Evolutionary conservation across 1,284 basidiomycete genomes (phyloP).

Genomic region (Apiotrichum laibachii): DNA sequence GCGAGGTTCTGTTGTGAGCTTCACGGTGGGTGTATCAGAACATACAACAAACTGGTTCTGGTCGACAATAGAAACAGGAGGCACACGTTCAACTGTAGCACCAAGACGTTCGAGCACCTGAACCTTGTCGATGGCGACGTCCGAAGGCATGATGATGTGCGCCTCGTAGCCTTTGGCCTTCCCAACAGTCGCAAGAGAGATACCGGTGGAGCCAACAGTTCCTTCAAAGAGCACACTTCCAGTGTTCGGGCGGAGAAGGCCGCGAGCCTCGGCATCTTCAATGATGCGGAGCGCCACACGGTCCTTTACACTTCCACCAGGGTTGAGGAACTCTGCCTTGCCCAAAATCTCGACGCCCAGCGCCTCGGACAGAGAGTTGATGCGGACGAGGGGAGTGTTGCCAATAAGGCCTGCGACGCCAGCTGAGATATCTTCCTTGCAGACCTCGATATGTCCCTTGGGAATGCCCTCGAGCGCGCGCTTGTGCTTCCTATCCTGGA

Average conservation of each 20-base stretch:
- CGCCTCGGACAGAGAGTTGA: conserved; percentile 83
- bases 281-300: conserved; percentile 90
- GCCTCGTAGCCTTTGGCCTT: conserved; percentile 67
- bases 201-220: conserved; percentile 95
- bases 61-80: conserved; percentile 84
- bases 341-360: conserved; percentile 84
- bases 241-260: conserved; percentile 78
- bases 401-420: conserved; percentile 82
- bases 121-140: conserved; percentile 85
- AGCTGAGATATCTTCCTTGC: conserved; percentile 64
- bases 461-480: conserved; percentile 49
- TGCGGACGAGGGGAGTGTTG: conserved; percentile 92
- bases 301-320: conserved; percentile 97
- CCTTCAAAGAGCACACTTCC: conserved; percentile 96
- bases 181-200: conserved; percentile 90
- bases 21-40: background rate
- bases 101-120: conserved; percentile 79
- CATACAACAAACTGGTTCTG: conserved; percentile 76
- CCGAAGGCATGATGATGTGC: conserved; percentile 85
- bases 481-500: conserved; percentile 56
- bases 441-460: conserved; percentile 67
- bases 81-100: conserved; percentile 77
- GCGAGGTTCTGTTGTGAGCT: conserved; percentile 67
- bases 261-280: conserved; percentile 82
- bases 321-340: conserved; percentile 70